phyloP scores from a whole-genome alignment of 345 rosid genomes.

The Barbarea vulgaris region DNA sequence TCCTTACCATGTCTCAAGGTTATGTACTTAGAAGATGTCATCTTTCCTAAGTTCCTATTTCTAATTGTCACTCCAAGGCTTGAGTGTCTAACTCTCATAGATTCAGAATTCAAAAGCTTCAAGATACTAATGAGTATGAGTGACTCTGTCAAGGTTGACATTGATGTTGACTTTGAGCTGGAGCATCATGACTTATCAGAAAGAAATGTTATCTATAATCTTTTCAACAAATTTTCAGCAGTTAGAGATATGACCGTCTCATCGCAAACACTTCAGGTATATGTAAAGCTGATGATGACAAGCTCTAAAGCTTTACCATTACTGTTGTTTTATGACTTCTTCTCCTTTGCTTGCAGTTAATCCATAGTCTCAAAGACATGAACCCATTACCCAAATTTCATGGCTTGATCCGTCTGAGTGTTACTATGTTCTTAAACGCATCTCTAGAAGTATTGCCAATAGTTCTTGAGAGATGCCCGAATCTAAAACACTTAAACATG shows the following conservation, averaged over 20 bases:
- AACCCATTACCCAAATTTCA: constrained; percentile 9
- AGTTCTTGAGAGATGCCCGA: constrained; percentile 10
- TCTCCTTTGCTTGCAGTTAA: constrained; percentile 6
- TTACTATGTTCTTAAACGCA: neutral
- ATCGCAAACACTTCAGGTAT: neutral
- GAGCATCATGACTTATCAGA: neutral
- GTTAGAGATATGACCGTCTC: constrained; percentile 24
- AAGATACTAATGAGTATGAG: constrained; percentile 1
- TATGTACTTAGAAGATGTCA: constrained; percentile 19
- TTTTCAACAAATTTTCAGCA: neutral
- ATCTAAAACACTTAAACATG: constrained; percentile 11
- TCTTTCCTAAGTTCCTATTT: neutral
- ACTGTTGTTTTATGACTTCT: neutral
- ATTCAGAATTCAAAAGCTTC: neutral
- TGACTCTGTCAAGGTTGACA: constrained; percentile 12
- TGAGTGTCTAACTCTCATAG: constrained; percentile 1
- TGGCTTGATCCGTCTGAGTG: constrained; percentile 10
- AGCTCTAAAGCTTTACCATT: neutral
- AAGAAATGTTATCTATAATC: neutral
- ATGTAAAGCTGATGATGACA: neutral
- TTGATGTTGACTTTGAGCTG: neutral
- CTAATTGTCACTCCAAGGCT: constrained; percentile 9
- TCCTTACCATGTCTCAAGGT: constrained; percentile 16
- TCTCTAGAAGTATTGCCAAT: neutral
- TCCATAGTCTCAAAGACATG: neutral